These are phyloP conservation scores for Xylariaceae sp. DNA, from an alignment of 2,329 filamentous ascomycete species.

Conservation along the genomic window DNA sequence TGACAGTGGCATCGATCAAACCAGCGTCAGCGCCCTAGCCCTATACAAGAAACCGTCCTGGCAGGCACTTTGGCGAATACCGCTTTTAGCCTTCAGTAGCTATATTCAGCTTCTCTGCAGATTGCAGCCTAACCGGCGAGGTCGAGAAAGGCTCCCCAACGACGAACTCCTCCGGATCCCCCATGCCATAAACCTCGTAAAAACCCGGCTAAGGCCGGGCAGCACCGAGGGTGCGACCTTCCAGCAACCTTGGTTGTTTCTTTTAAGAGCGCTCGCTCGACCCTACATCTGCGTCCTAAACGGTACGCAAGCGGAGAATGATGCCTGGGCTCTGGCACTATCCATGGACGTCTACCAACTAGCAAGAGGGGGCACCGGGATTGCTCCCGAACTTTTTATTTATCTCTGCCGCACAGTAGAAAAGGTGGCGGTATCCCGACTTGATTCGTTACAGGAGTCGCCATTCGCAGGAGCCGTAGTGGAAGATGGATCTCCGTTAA, in stretches of 20 bases:
- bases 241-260: constrained; percentile 46
- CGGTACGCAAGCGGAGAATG: constrained; percentile 25
- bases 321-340: constrained; percentile 36
- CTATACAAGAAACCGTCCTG: constrained; percentile 23
- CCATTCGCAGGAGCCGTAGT: neutral
- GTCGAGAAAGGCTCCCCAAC: constrained; percentile 21
- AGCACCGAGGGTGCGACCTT: constrained; percentile 36
- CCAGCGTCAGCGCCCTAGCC: constrained; percentile 23
- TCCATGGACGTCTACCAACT: constrained; percentile 38
- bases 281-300: constrained; percentile 36
- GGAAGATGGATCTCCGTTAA: constrained; percentile 4
- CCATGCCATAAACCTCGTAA: constrained; percentile 41
- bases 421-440: constrained; percentile 33
- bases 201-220: constrained; percentile 30
- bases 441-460: constrained; percentile 11
- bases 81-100: constrained; percentile 47
- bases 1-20: constrained; percentile 43
- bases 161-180: constrained; percentile 32
- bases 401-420: constrained; percentile 40
- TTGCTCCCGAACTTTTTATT: constrained; percentile 41
- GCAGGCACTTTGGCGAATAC: constrained; percentile 34
- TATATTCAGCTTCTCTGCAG: constrained; percentile 56
- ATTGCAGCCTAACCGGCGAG: constrained; percentile 38
- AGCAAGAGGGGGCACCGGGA: constrained; percentile 35
- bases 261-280: constrained; percentile 45